Base-by-base conservation (phyloP, 2,329 filamentous ascomycete species). In the Emergomyces pasteurianus region DNA sequence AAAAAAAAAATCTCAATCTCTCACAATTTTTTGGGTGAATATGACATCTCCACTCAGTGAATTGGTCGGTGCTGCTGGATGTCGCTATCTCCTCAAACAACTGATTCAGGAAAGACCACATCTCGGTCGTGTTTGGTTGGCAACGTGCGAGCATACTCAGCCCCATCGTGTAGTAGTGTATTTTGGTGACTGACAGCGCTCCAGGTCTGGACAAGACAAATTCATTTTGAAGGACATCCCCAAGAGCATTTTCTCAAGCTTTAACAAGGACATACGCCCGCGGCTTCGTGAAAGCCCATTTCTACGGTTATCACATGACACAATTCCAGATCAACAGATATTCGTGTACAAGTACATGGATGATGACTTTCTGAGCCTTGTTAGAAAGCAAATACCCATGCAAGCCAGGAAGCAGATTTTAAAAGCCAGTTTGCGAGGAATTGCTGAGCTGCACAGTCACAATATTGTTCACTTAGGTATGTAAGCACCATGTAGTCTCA, bases 301-400 rank as follows among this genome's bases (percentile, higher is more conserved):
- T 63, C 62, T 78, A 57, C 70, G 75, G 47, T 69, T 72, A 7
- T 66, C 74, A 40, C 65, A 73, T 49, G 77, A 79, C 65, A 75
- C 73, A 52, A 71, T 78, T 64, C 74, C 76, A 1, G 74, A 76
- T 16, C 68, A 75, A 65, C 72, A 69, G 42, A 76, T 78, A 69
- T 76, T 79, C 60, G 74, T 78, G 61, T 79, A 77, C 63, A 73
- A 73, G 62, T 78, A 78, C 67, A 66, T 78, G 63, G 72, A 70
- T 8, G 73, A 76, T 57, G 69, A 79, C 65, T 70, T 79, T 26
- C 72, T 79, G 58, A 70, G 70, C 63, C 73, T 79, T 61, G 74
- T 70, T 59, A 74, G 74, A 66, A 75, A 74, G 64, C 69, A 73
- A 38, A 62, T 78, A n/a, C 66, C 75, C 8, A 61, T 75, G 26